Evolutionary conservation across 208 protist species (phyloP).

Genomic region (Acanthamoeba royreba): DNA sequence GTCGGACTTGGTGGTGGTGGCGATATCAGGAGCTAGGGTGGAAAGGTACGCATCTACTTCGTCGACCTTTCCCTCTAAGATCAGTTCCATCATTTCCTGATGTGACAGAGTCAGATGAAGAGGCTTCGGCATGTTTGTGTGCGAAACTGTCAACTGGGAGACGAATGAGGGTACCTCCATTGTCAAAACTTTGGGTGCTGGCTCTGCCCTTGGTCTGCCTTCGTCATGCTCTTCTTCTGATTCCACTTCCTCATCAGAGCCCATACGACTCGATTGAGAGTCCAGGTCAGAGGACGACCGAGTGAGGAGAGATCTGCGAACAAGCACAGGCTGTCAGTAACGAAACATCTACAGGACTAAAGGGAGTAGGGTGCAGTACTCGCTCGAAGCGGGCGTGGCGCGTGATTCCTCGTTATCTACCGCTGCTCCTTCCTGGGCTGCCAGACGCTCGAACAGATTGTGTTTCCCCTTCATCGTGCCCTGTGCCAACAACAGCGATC

Average conservation of each 20-base stretch:
- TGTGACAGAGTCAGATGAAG: too few relatives aligned
- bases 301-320: too few relatives aligned
- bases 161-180: not conserved
- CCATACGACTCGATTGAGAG: too few relatives aligned
- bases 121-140: too few relatives aligned
- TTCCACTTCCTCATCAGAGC: not conserved
- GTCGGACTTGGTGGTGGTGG: not conserved
- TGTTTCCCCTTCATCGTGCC: not conserved
- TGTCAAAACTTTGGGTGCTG: not conserved
- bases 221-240: not conserved
- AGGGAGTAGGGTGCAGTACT: too few relatives aligned
- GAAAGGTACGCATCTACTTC: not conserved
- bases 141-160: too few relatives aligned
- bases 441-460: not conserved
- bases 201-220: not conserved
- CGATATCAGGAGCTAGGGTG: not conserved
- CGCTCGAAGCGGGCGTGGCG: too few relatives aligned
- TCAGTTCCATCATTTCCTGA: slow-evolving; percentile 18
- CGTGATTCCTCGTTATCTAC: not conserved
- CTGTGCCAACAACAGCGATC: slow-evolving; percentile 19
- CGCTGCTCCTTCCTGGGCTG: not conserved
- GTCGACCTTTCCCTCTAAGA: not conserved
- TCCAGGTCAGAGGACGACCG: too few relatives aligned
- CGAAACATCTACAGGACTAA: too few relatives aligned
- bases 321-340: too few relatives aligned